Percentiles rank a stretch among this genome's conserved stretches.
These are phyloP conservation scores for Protea cynaroides DNA, from an alignment of 164 flowering plant genomes.

Conservation along the genomic window DNA sequence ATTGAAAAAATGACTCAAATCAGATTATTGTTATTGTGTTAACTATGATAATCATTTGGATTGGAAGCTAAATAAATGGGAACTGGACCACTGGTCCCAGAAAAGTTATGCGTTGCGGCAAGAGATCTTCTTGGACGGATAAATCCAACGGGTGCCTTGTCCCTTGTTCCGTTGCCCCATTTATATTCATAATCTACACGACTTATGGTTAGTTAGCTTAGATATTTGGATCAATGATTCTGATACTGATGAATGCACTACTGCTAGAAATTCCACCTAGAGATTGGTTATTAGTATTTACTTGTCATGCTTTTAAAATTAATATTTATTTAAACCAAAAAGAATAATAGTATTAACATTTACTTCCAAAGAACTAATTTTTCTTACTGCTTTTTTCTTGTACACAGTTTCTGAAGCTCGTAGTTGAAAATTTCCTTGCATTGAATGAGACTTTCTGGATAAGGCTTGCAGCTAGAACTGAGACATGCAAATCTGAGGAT, in stretches of 20 bases:
- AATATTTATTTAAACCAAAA: background rate
- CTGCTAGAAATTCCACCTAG: background rate
- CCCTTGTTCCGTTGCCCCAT: no score
- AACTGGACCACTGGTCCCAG: no score
- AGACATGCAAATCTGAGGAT: conserved; percentile 93
- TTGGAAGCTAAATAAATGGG: no score
- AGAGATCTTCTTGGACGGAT: no score
- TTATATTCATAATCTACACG: no score
- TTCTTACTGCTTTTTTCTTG: conserved; percentile 2
- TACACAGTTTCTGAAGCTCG: conserved; percentile 82
- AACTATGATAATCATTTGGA: no score
- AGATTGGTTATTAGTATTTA: background rate
- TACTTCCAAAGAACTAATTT: background rate
- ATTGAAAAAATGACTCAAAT: no score
- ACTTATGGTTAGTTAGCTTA: no score
- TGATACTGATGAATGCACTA: conserved; percentile 5
- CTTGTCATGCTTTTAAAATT: background rate
- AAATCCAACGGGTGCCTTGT: no score
- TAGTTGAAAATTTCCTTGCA: conserved; percentile 82
- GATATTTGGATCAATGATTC: background rate
- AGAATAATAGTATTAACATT: no score
- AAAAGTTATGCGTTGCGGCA: no score
- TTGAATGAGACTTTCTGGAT: conserved; percentile 91
- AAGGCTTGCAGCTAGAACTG: conserved; percentile 83
- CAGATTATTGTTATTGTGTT: no score